These are phyloP conservation scores for Fusarium dlaminii DNA, from an alignment of 2,329 filamentous ascomycete genomes.

Conservation along the genomic window DNA sequence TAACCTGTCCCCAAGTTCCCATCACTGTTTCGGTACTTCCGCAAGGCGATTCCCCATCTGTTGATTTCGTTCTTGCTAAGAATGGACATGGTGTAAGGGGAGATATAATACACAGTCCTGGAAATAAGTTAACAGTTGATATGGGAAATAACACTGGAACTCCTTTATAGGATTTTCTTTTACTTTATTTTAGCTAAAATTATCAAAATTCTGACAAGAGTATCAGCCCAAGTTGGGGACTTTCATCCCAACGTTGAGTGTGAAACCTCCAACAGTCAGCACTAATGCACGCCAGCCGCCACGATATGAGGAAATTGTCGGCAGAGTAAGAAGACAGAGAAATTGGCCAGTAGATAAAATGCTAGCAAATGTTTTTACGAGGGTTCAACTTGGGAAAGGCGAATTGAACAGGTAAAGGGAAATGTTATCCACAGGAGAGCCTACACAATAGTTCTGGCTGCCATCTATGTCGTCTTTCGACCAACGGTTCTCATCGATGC, in stretches of 20 bases:
- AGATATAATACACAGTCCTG: not conserved
- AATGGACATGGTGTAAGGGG: not conserved
- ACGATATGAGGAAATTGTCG: too few relatives aligned
- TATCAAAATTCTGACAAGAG: rapidly evolving
- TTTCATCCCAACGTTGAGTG: not conserved
- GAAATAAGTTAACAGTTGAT: not conserved
- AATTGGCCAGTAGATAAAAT: too few relatives aligned
- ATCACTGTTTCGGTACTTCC: not conserved
- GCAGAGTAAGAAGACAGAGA: too few relatives aligned
- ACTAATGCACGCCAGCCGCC: not conserved
- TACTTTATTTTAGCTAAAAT: not conserved
- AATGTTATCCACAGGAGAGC: too few relatives aligned
- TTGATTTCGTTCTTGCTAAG: not conserved
- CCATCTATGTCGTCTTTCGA: rapidly evolving
- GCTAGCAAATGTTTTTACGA: too few relatives aligned
- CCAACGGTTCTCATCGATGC: rapidly evolving
- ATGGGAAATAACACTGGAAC: not conserved
- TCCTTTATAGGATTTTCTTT: not conserved
- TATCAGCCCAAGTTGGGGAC: rapidly evolving
- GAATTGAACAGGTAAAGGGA: too few relatives aligned
- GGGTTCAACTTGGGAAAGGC: too few relatives aligned
- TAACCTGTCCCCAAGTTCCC: not conserved
- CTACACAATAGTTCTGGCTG: rapidly evolving
- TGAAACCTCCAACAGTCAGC: not conserved
- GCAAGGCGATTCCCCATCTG: not conserved